Percentiles rank a stretch among this genome's conserved stretches.
phyloP scores from a whole-genome alignment of 176 grass and related monocot genomes.

The Oryza punctata region DNA sequence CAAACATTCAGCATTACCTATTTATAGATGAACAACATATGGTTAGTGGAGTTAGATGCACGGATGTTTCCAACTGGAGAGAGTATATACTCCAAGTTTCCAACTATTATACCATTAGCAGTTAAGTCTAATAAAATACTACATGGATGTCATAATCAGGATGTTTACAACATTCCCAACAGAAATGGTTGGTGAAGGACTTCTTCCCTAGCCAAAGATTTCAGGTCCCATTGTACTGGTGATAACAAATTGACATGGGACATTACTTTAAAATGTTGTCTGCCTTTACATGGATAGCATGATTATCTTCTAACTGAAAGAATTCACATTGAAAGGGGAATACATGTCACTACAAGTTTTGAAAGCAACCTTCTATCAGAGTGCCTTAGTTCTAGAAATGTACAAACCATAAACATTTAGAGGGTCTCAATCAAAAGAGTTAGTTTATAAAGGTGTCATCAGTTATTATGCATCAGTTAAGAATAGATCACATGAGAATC shows the following conservation, averaged over 20 bases:
- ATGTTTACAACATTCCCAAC: background rate
- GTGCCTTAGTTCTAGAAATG: background rate
- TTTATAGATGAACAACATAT: slow-evolving; percentile 28
- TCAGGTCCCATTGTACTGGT: slow-evolving; percentile 5
- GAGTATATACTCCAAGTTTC: too few species aligned
- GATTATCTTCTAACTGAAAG: background rate
- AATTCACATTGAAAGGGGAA: background rate
- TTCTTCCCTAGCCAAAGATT: background rate
- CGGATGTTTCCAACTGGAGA: too few species aligned
- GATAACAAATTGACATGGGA: background rate
- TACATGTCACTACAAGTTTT: background rate
- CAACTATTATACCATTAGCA: background rate
- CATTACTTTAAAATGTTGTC: background rate
- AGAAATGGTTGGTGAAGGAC: background rate
- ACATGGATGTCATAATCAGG: background rate
- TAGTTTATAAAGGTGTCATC: background rate
- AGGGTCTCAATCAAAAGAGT: background rate
- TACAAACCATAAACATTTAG: background rate
- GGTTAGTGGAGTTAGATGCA: background rate
- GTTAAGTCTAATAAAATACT: background rate
- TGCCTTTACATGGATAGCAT: background rate
- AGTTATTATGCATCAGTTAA: background rate
- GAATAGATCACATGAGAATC: background rate
- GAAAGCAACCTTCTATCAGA: background rate
- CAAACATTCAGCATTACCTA: slow-evolving; percentile 83